A percentile compares a stretch with the other conserved stretches of the same genome.
phyloP scores from a whole-genome alignment of 371 early-diverging fungal species.

The Fennellomyces sp. region DNA sequence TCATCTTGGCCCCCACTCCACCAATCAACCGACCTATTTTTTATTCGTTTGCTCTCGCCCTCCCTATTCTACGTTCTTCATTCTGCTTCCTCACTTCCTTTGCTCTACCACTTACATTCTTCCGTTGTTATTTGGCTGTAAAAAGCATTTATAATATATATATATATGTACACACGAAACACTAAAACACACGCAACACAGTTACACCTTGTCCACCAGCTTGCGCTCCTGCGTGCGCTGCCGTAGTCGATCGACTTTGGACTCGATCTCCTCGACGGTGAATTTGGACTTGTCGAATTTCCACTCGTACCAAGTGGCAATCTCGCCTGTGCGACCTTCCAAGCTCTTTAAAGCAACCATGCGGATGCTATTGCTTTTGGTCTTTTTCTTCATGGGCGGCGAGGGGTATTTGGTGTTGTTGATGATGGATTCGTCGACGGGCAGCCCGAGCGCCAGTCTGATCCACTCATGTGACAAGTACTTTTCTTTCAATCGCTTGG shows the following conservation, averaged over 20 bases:
- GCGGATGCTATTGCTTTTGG: background rate
- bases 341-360: slow-evolving; percentile 5
- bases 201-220: no score
- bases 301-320: slow-evolving; percentile 51
- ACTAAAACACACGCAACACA: no score
- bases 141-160: background rate
- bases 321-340: slow-evolving; percentile 42
- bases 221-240: background rate
- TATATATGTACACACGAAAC: background rate
- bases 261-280: slow-evolving; percentile 35
- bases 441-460: slow-evolving; percentile 38
- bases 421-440: slow-evolving; percentile 38
- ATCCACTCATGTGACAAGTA: slow-evolving; percentile 51
- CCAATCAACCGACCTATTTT: no score
- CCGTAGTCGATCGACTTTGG: slow-evolving; percentile 37
- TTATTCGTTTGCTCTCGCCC: background rate
- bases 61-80: background rate
- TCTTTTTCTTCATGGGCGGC: slow-evolving; percentile 2
- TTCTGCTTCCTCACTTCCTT: background rate
- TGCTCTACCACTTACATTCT: slow-evolving; percentile 1
- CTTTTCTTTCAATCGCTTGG: slow-evolving; percentile 42
- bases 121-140: background rate
- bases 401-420: slow-evolving; percentile 14
- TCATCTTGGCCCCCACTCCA: no score
- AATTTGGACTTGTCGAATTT: slow-evolving; percentile 30